Evolutionary conservation across 345 rosid genomes (phyloP).

Genomic region (Microthlaspi erraticum): DNA sequence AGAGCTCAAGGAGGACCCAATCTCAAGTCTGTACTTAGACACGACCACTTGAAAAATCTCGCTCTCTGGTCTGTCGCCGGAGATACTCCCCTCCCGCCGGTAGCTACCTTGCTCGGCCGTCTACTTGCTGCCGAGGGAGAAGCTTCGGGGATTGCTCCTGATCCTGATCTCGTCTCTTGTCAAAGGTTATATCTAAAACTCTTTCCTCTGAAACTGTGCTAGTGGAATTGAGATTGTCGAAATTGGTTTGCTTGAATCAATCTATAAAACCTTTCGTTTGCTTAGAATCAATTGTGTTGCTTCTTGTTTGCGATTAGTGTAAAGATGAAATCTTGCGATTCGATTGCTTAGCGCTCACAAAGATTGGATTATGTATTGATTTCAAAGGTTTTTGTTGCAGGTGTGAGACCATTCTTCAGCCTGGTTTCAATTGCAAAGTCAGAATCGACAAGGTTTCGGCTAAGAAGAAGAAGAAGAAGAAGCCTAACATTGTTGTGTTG

Average conservation of each 20-base stretch:
- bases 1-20: conserved; percentile 30
- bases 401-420: conserved; percentile 81
- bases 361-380: neutral
- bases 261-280: neutral
- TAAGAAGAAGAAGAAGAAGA: conserved; percentile 48
- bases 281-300: neutral
- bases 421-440: conserved; percentile 47
- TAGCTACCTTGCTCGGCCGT: conserved; percentile 67
- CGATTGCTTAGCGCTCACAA: too few relatives aligned
- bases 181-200: conserved; percentile 32
- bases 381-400: conserved; percentile 41
- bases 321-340: too few relatives aligned
- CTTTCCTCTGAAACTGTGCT: neutral
- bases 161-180: conserved; percentile 53
- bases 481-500: conserved; percentile 22
- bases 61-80: conserved; percentile 65
- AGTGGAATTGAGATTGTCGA: neutral
- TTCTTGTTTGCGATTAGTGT: too few relatives aligned
- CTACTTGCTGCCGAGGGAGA: conserved; percentile 61
- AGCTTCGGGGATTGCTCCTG: conserved; percentile 50
- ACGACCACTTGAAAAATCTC: conserved; percentile 69
- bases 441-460: conserved; percentile 52
- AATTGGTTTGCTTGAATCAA: neutral
- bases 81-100: conserved; percentile 53
- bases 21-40: conserved; percentile 56